Base-by-base conservation (phyloP, 768 basidiomycete species). In the Neoboletus subvelutipes region DNA sequence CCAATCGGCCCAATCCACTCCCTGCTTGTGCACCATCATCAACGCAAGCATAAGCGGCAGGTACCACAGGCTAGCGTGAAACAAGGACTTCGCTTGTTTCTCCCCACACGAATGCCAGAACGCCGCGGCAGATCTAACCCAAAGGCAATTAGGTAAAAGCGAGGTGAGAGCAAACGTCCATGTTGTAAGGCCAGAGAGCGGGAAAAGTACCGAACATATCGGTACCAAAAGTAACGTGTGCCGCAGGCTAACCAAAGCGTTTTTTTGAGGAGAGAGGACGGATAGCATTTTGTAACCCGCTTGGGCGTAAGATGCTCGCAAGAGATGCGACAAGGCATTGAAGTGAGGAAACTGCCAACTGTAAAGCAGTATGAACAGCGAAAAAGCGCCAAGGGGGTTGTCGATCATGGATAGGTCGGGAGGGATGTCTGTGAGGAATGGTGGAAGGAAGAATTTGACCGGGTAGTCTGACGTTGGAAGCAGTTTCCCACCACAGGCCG, bases 331-430 rank as follows among this genome's bases (percentile, higher is more conserved):
- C n/a, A 99, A 79, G 1, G 93, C 73, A 72, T 95, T 98, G 77
- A 99, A 98, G 72, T 99, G 96, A 36, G 96, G 95, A 75, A 98
- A 98, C 69, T 99, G 97, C 96, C 96, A 99, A 58, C 89, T 90
- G 76, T 87, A 99, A 10, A 97, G 81, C 46, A 98, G 73, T 73
- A 87, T 80, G 75, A 91, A 92, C 3, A 99, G 77, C 3, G 87
- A 84, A 56, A 91, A 73, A 0, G 94, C 87, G 0, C 89, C 83
- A 41, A 97, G 81, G 0, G 94, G 87, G 68, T 92, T 94, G 70
- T 95, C 84, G 50, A 87, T 76, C 48, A 83, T 67, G n/a, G 81
- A 69, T 13, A 77, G 36, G 59, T 84, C 80, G 29, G 80, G 57
- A 40, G 73, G 59, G 24, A 65, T 53, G 29, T 75, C 66, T 36